Conservation (phyloP, 2,329 filamentous ascomycete genomes). For the Rhynchosporium agropyri region DNA sequence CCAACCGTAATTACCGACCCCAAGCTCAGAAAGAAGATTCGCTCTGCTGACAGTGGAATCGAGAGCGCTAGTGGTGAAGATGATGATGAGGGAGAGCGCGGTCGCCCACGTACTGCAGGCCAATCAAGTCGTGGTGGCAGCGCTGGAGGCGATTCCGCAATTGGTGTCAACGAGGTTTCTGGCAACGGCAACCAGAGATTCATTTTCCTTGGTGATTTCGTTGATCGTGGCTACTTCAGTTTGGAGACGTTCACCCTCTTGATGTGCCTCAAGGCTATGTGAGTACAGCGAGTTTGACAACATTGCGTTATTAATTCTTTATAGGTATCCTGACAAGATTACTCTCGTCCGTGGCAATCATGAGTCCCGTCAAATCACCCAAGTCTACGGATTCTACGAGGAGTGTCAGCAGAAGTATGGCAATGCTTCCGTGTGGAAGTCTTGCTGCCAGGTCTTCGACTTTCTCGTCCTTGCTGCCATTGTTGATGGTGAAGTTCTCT, state of each 20-base stretch:
- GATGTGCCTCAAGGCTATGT: constrained; percentile 74
- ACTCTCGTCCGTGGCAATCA: constrained; percentile 76
- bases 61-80: constrained; percentile 54
- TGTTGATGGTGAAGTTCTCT: constrained; percentile 74
- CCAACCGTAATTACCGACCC: constrained; percentile 87
- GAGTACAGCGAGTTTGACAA: constrained; percentile 35
- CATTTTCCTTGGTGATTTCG: constrained; percentile 73
- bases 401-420: constrained; percentile 78
- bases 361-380: constrained; percentile 76
- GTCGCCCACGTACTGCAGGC: constrained; percentile 48
- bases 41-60: constrained; percentile 56
- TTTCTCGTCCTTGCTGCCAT: constrained; percentile 74
- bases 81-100: constrained; percentile 52
- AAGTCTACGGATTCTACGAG: constrained; percentile 79
- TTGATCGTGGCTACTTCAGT: constrained; percentile 74
- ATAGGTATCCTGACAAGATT: constrained; percentile 70
- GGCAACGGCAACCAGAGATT: constrained; percentile 68
- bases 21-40: constrained; percentile 84
- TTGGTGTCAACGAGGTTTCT: constrained; percentile 44
- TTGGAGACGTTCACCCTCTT: constrained; percentile 73
- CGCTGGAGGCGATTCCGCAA: constrained; percentile 43
- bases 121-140: constrained; percentile 49
- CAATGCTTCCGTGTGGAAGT: constrained; percentile 78
- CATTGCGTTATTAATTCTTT: constrained; percentile 26
- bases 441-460: constrained; percentile 77